A percentile compares a stretch with the other conserved stretches of the same genome.
Conservation (phyloP, 208 protist genomes). For the Trypanosoma avium region DNA sequence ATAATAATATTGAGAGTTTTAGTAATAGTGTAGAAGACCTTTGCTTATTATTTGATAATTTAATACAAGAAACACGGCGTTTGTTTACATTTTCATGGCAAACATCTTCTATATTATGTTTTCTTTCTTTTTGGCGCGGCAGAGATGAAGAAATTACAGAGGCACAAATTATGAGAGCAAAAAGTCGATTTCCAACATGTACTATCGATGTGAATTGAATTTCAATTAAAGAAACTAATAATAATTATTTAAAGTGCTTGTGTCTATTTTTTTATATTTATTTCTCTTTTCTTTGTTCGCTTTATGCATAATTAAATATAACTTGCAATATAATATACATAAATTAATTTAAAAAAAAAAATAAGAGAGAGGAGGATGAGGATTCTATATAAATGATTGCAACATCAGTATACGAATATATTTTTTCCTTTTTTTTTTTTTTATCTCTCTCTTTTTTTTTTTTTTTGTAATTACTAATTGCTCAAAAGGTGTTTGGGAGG, state of each 20-base stretch:
- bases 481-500: too few relatives aligned
- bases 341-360: too few relatives aligned
- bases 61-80: background rate
- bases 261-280: background rate
- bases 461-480: too few relatives aligned
- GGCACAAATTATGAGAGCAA: background rate
- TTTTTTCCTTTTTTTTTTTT: too few relatives aligned
- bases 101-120: too few relatives aligned
- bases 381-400: too few relatives aligned
- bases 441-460: too few relatives aligned
- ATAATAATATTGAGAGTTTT: background rate
- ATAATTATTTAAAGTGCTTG: background rate
- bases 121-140: slow-evolving; percentile 16
- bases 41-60: background rate
- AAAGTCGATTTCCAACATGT: slow-evolving; percentile 9
- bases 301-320: too few relatives aligned
- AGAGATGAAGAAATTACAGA: slow-evolving; percentile 8
- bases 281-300: background rate
- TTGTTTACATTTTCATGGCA: slow-evolving; percentile 8
- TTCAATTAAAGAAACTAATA: too few relatives aligned
- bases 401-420: too few relatives aligned
- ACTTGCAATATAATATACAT: too few relatives aligned
- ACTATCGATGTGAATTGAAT: slow-evolving; percentile 14
- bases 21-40: background rate
- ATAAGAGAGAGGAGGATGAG: too few relatives aligned